Base-by-base conservation (phyloP, 2,329 filamentous ascomycete genomes). In the Claviceps sp. region DNA sequence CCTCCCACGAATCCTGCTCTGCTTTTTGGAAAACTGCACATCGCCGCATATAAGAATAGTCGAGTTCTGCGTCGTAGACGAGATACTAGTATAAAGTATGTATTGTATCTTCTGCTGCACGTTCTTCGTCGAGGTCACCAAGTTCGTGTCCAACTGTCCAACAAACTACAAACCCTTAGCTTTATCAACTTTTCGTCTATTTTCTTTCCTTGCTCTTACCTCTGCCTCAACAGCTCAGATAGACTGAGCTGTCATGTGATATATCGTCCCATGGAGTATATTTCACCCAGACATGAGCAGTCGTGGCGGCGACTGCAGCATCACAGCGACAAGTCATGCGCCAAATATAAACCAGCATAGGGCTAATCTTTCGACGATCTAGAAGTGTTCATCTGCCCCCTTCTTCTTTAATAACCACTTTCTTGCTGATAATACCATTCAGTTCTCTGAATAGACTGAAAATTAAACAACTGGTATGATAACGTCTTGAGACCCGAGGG, bases 251-350 rank as follows among this genome's bases (percentile, higher is more conserved):
- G 50, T 43, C 22, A 22, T 22, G 3, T 22, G 19, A 22, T 22
- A 50, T 43, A 30, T 51, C 50, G 54, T 55, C 55, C 56, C 55
- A 47, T 56, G 54, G 56, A 57, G 51, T 5, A 43, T 43, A 50
- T 50, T 41, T 38, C 34, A 19, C 41, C n/a, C n/a, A 17, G 14
- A 50, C 24, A 34, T 52, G 42, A 49, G 55, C 56, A 57, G 55
- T 52, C 53, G 50, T 57, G 53, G 56, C 56, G 53, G 50, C 53
- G 52, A 52, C 50, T 53, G 50, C 52, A 45, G 44, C 50, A 47
- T 40, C 51, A 17, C 48, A 48, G 24, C 50, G 44, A 19, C 49
- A 42, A 26, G 50, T 50, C 8, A 50, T 46, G 30, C 51, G 52
- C 14, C 8, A 30, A 10, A 30, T 54, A 52, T 40, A 22, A 38